Percentiles rank a stretch among this genome's conserved stretches.
These are phyloP conservation scores for Vickermania ingenoplastis DNA, from an alignment of 208 protist genomes.

Conservation along the genomic window DNA sequence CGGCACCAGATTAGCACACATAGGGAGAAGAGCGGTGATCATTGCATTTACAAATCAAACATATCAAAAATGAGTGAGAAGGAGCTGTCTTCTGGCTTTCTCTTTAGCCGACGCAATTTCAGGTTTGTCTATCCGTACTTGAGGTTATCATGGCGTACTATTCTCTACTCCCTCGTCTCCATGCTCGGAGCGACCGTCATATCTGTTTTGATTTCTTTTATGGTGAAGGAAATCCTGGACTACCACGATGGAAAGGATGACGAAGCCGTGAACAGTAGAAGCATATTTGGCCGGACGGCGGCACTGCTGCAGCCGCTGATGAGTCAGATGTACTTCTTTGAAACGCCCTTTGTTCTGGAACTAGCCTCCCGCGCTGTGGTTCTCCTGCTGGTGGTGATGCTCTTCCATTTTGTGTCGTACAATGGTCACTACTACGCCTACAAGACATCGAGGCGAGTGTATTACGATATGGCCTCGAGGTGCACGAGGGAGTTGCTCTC, in stretches of 20 bases:
- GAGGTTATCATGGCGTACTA: slow-evolving; percentile 18
- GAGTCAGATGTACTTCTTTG: neutral
- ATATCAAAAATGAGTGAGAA: neutral
- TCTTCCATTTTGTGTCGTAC: slow-evolving; percentile 31
- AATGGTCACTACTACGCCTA: slow-evolving; percentile 11
- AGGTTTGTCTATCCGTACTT: slow-evolving; percentile 33
- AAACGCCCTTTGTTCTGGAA: neutral
- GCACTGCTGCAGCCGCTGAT: neutral
- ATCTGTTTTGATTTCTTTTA: slow-evolving; percentile 23
- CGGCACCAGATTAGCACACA: too few species aligned
- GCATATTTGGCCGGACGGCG: neutral
- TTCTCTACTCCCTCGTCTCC: slow-evolving; percentile 17
- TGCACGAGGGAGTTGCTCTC: neutral
- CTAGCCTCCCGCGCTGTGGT: slow-evolving; percentile 4
- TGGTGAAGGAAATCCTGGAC: slow-evolving; percentile 36
- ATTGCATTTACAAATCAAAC: too few species aligned
- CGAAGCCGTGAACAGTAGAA: neutral
- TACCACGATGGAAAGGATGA: slow-evolving; percentile 15
- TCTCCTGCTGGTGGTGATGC: slow-evolving; percentile 31
- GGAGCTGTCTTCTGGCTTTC: neutral
- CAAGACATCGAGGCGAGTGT: neutral
- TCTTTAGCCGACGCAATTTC: slow-evolving; percentile 9
- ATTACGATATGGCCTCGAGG: neutral
- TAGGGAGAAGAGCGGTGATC: too few species aligned
- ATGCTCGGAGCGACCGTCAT: slow-evolving; percentile 36